Evolutionary conservation across 371 early-diverging fungal genomes (phyloP).

Genomic region (Mortierella sp.): DNA sequence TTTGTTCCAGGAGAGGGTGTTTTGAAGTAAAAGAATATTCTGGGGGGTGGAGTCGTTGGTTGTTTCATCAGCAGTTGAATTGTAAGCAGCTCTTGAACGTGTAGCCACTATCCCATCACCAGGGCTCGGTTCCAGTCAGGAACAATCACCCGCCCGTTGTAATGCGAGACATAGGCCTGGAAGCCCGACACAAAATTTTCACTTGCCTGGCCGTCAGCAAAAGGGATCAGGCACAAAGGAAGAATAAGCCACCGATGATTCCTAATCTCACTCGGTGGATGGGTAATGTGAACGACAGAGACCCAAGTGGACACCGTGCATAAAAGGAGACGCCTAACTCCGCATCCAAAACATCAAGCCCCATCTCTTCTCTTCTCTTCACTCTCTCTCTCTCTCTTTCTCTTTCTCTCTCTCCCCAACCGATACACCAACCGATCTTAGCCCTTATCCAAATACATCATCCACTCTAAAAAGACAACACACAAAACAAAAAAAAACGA

Average conservation of each 20-base stretch:
- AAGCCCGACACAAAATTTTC: too few species aligned
- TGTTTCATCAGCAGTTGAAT: too few species aligned
- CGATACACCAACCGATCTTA: not conserved
- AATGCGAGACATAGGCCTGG: too few species aligned
- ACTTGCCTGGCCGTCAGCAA: not conserved
- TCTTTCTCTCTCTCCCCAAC: not conserved
- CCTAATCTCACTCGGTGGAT: not conserved
- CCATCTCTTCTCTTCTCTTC: not conserved
- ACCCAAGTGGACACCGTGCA: not conserved
- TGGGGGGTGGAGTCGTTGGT: too few species aligned
- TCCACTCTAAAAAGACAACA: not conserved
- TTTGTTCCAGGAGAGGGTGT: too few species aligned
- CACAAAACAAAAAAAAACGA: not conserved
- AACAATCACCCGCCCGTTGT: not conserved
- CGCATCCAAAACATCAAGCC: not conserved
- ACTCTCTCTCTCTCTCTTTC: not conserved
- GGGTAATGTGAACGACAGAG: too few species aligned
- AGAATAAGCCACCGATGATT: slow-evolving; percentile 2
- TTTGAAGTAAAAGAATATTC: too few species aligned
- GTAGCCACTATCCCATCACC: too few species aligned
- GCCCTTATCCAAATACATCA: not conserved
- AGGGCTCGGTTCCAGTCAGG: too few species aligned
- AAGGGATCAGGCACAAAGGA: not conserved
- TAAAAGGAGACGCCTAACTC: not conserved
- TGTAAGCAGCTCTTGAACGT: too few species aligned